Base-by-base conservation (phyloP, 1,284 basidiomycete genomes). In the Cutaneotrichosporon sp. region DNA sequence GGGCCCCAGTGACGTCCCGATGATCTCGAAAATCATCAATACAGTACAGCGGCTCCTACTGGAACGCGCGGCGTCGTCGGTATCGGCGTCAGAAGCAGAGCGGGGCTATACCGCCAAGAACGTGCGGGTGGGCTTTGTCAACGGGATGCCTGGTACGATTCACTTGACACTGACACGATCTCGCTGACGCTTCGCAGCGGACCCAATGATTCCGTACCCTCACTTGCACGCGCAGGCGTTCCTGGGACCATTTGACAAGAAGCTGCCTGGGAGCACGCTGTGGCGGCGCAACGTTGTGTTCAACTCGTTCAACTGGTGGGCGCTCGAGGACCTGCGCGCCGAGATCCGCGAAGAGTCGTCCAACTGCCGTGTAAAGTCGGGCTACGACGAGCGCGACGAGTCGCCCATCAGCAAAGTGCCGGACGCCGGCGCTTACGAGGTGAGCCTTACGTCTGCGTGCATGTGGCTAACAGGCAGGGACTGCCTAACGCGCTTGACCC, bases 181-280 rank as follows among this genome's bases (percentile, higher is more conserved):
- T 9, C 33, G 49, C 46, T 58, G 51, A 52, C 46, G 26, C 15
- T n/a, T n/a, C n/a, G 8, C 50, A 74, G 72, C 60, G 37, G 74
- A 76, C 48, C 69, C 73, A 12, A 63, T 63, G 46, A 67, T 63
- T 8, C 70, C 73, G 2, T 63, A 73, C 46, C 46, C 60, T 3
- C 74, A 76, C 48, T 56, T 76, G 1, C 73, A 75, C 49, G 67
- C 70, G 9, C 73, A 76, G 45, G 72, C 70, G n/a, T 61, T 69
- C 53, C 47, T 70, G 4, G 70, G 69, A 8, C 64, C 67, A 1
- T 63, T 68, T 18, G 69, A 74, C 50, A 60, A 63, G 10, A 56
- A 52, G 3, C 54, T 67, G 1, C 65, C 71, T 1, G 69, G 71
- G 12, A 64, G 67, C 15, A 62, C 64, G 4, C 60, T 72, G 54